Evolutionary conservation across 805 yeast genomes (phyloP), one percentile per base, ranked within the genome.

Genomic region (Cyberlindnera lachancei): DNA sequence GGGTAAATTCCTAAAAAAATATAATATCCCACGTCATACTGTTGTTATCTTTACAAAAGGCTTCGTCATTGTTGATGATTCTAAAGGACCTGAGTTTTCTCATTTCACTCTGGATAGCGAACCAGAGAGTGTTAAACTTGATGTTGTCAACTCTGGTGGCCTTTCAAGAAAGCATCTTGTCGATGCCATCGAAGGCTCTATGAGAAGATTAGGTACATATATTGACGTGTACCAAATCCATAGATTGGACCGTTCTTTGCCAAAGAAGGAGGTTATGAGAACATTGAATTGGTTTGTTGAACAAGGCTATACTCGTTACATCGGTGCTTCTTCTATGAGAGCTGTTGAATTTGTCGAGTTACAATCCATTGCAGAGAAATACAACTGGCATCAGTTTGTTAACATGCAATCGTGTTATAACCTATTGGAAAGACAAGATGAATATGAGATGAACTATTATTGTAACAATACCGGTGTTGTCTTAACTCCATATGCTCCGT

Each of bases 281-380:
- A 67, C 74, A 1, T 55, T 72, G 39, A 62, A 72, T 43, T 73
- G 70, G 42, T 61, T 68, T 16, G 68, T 72, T 17, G 55, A 56
- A 27, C 30, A 42, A 23, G 78, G 78, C 11, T 47, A 55, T 16
- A 59, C 59, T 6, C 55, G 79, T 25, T 75, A 75, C 48, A 63
- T 75, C 34, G 82, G 81, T 7, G 79, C 81, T 2, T 73, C 79
- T 0, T 56, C 77, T 2, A 75, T 76, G 81, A 59, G 58, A 39
- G 68, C 77, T 2, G 52, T 56, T 12, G 41, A 42, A 27, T 39
- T 42, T 31, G 46, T 38, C 4, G 31, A 38, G 44, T 45, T 73
- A 44, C 83, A 77, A 48, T 58, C 55, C 36, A 52, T 62, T 29
- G 83, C 83, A 3, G 79, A 75, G 35, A 59, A 59, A 44, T 39